Base-by-base conservation (phyloP, 2,329 filamentous ascomycete genomes). In the Clathrospora elynae region DNA sequence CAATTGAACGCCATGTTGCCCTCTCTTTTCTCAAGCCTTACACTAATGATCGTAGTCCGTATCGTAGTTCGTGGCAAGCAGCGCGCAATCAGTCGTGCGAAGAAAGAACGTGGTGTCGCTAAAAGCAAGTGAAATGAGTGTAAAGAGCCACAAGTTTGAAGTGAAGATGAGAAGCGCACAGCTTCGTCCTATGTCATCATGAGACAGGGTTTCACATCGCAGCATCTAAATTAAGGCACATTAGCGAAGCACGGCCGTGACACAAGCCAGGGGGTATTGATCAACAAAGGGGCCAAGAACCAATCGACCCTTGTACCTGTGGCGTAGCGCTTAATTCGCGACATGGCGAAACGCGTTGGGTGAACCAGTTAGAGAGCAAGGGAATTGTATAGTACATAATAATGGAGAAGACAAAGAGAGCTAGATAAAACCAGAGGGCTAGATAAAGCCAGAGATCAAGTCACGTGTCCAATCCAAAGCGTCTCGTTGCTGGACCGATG, bases 1-100 rank as follows among this genome's bases (percentile, higher is more conserved):
- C 76, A 80, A 46, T 73, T 51, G 46, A 57, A 44, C 9, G 34
- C 39, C 51, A 58, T 56, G 19, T 30, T 47, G 10, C 7, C 8
- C 13, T 38, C 24, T 14, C n/a, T 5, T 12, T 38, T 20, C 11
- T 28, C 8, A 6, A 33, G 11, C 6, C 12, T 11, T 22, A 5
- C 5, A n/a, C 6, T 20, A 2, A 23, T 20, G 35, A 37, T 14
- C 25, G 14, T 42, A 24, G 22, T 10, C 35, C 38, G 22, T 8
- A 16, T 23, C 4, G 10, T 20, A 4, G 19, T 31, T 18, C 19
- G 2, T 4, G 10, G 20, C 12, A 30, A 13, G 26, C 29, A 14
- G 28, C 34, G 18, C 10, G 18, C 18, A 9, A 20, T 8, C 19
- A 38, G 22, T 35, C 23, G 19, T 18, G 28, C 20, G 20, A 6